These are phyloP conservation scores for Pouteria glomerata DNA, from an alignment of 148 eudicot genomes.

Conservation along the genomic window DNA sequence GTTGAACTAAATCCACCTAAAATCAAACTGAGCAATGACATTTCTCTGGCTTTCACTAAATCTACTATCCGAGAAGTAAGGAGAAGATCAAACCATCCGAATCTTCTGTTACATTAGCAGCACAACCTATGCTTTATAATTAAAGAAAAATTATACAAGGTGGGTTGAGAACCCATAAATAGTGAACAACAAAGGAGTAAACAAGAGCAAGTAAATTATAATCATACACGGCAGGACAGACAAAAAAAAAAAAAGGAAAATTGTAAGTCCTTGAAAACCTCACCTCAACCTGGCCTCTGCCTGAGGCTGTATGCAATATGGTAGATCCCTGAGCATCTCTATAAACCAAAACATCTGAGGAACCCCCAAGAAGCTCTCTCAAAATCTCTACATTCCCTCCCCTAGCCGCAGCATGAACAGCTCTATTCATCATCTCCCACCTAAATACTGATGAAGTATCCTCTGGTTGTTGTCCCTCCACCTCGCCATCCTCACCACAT, in stretches of 20 bases:
- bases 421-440: constrained; percentile 61
- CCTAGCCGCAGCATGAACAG: constrained; percentile 71
- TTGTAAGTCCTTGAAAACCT: constrained; percentile 6
- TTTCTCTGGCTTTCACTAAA: too few relatives aligned
- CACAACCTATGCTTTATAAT: neutral
- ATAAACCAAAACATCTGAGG: constrained; percentile 50
- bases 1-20: too few relatives aligned
- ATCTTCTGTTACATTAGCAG: neutral
- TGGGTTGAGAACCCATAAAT: neutral
- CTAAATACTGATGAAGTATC: constrained; percentile 24
- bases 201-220: neutral
- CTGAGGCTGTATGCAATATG: constrained; percentile 74
- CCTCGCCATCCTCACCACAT: constrained; percentile 4
- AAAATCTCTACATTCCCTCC: constrained; percentile 68
- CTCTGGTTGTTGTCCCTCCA: constrained; percentile 14
- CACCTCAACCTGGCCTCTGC: constrained; percentile 80
- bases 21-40: too few relatives aligned
- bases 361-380: constrained; percentile 48
- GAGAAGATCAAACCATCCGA: neutral
- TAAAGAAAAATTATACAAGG: neutral
- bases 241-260: too few relatives aligned
- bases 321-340: constrained; percentile 70
- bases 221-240: neutral
- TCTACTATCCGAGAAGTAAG: neutral
- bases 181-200: neutral